Percentiles rank a stretch among this genome's conserved stretches.
These are phyloP conservation scores for Cyphellophora attinorum DNA, from an alignment of 2,329 filamentous ascomycete genomes.

Conservation along the genomic window DNA sequence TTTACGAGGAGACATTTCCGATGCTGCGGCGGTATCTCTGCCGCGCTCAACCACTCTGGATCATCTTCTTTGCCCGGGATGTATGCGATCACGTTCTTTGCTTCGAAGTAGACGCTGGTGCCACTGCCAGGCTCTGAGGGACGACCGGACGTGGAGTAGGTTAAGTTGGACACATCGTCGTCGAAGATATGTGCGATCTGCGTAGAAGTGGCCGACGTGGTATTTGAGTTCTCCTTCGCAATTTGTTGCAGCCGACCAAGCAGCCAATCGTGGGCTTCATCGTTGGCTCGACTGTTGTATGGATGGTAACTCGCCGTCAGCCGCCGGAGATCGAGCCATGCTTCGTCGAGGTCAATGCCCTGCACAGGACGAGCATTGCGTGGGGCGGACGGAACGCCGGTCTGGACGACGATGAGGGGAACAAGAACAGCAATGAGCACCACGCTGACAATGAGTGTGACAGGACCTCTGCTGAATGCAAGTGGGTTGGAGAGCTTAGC, in stretches of 20 bases:
- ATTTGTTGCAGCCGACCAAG: constrained; percentile 63
- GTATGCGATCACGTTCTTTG: constrained; percentile 85
- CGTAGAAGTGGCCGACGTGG: constrained; percentile 3
- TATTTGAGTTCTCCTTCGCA: constrained; percentile 46
- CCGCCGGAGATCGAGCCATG: constrained; percentile 72
- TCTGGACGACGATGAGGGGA: constrained; percentile 63
- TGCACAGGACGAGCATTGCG: constrained; percentile 39
- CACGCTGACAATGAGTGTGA: constrained; percentile 67
- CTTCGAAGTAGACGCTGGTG: constrained; percentile 71
- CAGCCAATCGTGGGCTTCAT: constrained; percentile 67
- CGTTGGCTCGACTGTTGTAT: constrained; percentile 78
- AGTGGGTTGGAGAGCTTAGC: constrained; percentile 37
- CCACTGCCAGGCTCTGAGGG: constrained; percentile 25
- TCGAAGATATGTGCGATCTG: constrained; percentile 59
- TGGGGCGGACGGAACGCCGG: constrained; percentile 62
- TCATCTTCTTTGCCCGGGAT: constrained; percentile 73
- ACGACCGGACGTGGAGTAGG: constrained; percentile 44
- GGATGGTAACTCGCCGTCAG: constrained; percentile 73
- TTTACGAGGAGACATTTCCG: constrained; percentile 82
- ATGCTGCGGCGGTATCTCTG: constrained; percentile 40
- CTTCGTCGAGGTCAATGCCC: constrained; percentile 73
- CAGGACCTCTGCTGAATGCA: constrained; percentile 69
- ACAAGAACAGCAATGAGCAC: constrained; percentile 72
- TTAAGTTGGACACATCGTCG: constrained; percentile 69
- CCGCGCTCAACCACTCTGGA: constrained; percentile 62